Conservation (phyloP, 1,284 basidiomycete species). For the Termitomyces sp. region DNA sequence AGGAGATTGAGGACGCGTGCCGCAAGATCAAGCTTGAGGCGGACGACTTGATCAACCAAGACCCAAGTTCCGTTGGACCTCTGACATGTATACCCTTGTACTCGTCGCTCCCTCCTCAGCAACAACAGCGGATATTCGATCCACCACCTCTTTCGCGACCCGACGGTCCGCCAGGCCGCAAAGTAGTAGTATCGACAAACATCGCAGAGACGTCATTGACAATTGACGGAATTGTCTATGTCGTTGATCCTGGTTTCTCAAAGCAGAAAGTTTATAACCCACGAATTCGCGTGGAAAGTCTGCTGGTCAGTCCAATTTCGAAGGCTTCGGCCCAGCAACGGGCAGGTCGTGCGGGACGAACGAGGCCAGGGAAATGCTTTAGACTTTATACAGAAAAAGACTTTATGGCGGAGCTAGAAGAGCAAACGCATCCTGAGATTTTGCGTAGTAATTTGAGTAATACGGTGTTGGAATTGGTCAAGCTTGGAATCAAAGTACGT, state of each 20-base stretch:
- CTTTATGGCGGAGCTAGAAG: slow-evolving; percentile 92
- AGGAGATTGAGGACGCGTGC: slow-evolving; percentile 98
- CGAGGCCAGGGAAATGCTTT: slow-evolving; percentile 96
- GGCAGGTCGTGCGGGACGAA: slow-evolving; percentile 94
- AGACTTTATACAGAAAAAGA: slow-evolving; percentile 96
- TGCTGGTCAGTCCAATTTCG: slow-evolving; percentile 93
- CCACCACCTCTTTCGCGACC: slow-evolving; percentile 65
- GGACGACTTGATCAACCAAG: slow-evolving; percentile 70
- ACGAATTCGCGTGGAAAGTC: slow-evolving; percentile 90
- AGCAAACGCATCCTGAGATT: slow-evolving; percentile 97
- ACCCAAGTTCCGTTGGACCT: slow-evolving; percentile 79
- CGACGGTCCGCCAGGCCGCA: slow-evolving; percentile 82
- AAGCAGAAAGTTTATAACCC: slow-evolving; percentile 99
- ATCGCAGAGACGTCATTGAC: slow-evolving; percentile 98
- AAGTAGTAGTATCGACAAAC: slow-evolving; percentile 95
- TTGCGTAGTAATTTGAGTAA: slow-evolving; percentile 90
- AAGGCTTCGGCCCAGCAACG: slow-evolving; percentile 96
- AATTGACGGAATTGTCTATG: slow-evolving; percentile 98
- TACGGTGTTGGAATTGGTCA: slow-evolving; percentile 91
- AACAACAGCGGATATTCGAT: slow-evolving; percentile 96
- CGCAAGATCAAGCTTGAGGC: slow-evolving; percentile 89
- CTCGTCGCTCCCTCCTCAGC: slow-evolving; percentile 87
- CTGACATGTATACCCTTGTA: slow-evolving; percentile 89
- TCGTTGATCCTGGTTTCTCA: slow-evolving; percentile 96
- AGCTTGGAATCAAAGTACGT: slow-evolving; percentile 78